These are phyloP conservation scores for sunflower (Helianthus annuus) DNA, from an alignment of 129 eudicot species.

Conservation along the genomic window DNA sequence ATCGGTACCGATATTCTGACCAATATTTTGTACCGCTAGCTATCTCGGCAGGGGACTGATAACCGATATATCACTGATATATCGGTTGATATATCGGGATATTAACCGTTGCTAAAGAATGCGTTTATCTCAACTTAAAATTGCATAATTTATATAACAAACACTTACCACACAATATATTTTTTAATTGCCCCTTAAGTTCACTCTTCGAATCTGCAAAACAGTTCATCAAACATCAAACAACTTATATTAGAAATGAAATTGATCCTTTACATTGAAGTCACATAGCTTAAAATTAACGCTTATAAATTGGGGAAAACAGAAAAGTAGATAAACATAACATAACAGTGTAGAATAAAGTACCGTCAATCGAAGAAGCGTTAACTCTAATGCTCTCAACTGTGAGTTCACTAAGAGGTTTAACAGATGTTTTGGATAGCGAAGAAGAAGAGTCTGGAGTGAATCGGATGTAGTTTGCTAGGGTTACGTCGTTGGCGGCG, in stretches of 20 bases:
- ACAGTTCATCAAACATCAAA: conserved; percentile 6
- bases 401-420: conserved; percentile 31
- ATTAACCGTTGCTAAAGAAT: background rate
- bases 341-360: background rate
- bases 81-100: too few species aligned
- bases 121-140: background rate
- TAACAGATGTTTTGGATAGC: background rate
- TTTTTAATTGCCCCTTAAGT: conserved; percentile 22
- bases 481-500: conserved; percentile 5
- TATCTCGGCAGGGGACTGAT: too few species aligned
- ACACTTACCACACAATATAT: conserved; percentile 52
- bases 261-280: background rate
- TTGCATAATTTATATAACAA: background rate
- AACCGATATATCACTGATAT: too few species aligned
- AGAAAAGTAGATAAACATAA: too few species aligned
- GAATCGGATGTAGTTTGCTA: too few species aligned
- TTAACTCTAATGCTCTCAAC: conserved; percentile 34
- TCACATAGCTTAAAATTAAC: background rate
- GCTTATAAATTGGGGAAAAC: background rate
- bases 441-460: too few species aligned
- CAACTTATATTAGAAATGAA: background rate
- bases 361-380: conserved; percentile 29
- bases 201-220: conserved; percentile 44
- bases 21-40: too few species aligned
- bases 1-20: too few species aligned